Conservation (phyloP, 225 moss, liverwort and hornwort species). For the Ulota crispa region DNA sequence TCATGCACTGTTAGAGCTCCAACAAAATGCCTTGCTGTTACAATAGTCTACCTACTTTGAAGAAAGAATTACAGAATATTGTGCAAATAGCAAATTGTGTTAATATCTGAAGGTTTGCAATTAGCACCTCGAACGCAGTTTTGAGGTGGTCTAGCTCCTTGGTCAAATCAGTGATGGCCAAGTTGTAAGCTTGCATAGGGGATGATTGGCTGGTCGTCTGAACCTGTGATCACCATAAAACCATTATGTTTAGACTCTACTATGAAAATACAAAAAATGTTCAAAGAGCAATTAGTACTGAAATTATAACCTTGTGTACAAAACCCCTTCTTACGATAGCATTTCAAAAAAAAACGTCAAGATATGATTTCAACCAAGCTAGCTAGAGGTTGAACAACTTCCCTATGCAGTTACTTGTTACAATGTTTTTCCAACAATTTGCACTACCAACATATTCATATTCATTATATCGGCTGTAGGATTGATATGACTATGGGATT, state of each 20-base stretch:
- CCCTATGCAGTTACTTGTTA: neutral
- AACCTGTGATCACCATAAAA: slow-evolving; percentile 41
- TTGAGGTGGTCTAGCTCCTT: slow-evolving; percentile 92
- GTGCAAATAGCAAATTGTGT: neutral
- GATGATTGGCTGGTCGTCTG: slow-evolving; percentile 90
- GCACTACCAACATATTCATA: neutral
- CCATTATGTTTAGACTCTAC: neutral
- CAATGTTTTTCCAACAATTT: neutral
- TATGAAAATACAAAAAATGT: neutral
- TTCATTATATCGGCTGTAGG: neutral
- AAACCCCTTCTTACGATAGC: neutral
- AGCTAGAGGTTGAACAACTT: neutral
- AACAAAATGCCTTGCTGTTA: neutral
- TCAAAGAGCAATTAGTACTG: neutral
- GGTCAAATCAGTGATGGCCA: slow-evolving; percentile 77
- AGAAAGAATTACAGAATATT: neutral
- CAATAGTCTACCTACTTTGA: neutral
- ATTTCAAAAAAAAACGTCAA: neutral
- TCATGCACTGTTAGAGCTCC: neutral
- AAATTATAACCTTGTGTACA: neutral
- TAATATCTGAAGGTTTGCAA: neutral
- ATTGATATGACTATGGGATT: neutral
- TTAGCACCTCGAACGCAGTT: slow-evolving; percentile 60
- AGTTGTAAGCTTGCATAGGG: slow-evolving; percentile 93
- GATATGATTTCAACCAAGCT: neutral